Evolutionary conservation across 2,329 filamentous ascomycete genomes (phyloP).

Genomic region (Daldinia sp.): DNA sequence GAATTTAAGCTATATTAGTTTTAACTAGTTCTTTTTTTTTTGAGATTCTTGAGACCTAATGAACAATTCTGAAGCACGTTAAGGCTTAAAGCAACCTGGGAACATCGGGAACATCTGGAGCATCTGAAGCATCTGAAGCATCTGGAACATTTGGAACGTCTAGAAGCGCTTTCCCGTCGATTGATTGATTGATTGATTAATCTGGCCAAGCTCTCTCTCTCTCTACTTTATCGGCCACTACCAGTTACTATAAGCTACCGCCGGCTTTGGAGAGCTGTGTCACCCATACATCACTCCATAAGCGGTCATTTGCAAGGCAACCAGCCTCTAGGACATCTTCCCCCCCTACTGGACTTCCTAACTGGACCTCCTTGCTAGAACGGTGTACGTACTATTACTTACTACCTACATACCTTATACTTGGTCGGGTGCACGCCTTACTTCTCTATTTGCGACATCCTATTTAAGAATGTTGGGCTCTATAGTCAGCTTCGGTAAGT

Average conservation of each 20-base stretch:
- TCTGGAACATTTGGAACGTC: neutral
- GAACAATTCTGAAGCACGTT: neutral
- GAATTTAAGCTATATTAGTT: constrained; percentile 25
- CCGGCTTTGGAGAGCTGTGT: neutral
- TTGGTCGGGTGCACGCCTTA: neutral
- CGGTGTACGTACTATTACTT: neutral
- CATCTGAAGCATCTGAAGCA: no score
- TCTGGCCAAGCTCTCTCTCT: neutral
- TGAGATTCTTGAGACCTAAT: neutral
- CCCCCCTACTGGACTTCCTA: neutral
- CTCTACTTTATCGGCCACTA: no score
- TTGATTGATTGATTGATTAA: neutral
- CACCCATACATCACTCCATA: neutral
- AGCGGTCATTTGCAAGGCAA: neutral
- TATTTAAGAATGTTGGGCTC: constrained; percentile 48
- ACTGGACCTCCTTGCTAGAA: neutral
- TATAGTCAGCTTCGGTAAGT: constrained; percentile 50
- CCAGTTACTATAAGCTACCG: neutral
- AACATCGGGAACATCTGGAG: neutral
- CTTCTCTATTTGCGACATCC: neutral
- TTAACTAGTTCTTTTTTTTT: neutral
- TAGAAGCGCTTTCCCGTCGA: neutral
- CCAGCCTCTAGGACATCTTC: neutral
- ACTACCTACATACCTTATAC: neutral
- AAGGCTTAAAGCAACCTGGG: neutral